These are phyloP conservation scores for Withania somnifera DNA, from an alignment of 305 asterid genomes.

Conservation along the genomic window DNA sequence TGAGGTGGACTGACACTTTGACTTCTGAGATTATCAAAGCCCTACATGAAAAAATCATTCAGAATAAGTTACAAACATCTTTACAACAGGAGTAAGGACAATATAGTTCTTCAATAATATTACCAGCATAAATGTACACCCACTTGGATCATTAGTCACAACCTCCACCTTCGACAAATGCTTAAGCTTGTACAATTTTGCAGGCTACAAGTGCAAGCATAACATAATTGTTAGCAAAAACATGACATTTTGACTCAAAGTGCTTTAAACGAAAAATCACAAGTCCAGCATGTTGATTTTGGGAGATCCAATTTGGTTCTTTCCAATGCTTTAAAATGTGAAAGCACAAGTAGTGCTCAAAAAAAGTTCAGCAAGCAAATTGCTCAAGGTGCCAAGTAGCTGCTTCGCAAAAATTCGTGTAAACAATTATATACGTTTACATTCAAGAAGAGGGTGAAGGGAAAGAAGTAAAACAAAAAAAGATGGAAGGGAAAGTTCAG, in stretches of 20 bases:
- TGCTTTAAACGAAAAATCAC: constrained; percentile 1
- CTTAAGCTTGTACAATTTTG: constrained; percentile 80
- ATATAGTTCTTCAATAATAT: background rate
- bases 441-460: background rate
- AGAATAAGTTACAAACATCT: background rate
- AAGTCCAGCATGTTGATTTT: background rate
- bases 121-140: constrained; percentile 94
- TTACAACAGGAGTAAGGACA: background rate
- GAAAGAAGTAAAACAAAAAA: background rate
- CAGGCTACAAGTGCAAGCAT: constrained; percentile 49
- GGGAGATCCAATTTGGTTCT: background rate
- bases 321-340: background rate
- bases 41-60: constrained; percentile 39
- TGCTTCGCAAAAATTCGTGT: background rate
- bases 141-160: constrained; percentile 87
- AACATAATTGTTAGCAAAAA: constrained; percentile 12
- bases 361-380: background rate
- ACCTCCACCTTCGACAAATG: constrained; percentile 92
- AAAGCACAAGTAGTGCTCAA: background rate
- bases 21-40: constrained; percentile 93
- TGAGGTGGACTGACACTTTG: constrained; percentile 96
- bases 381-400: background rate
- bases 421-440: background rate
- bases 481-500: background rate
- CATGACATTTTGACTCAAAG: background rate